Base-by-base conservation (phyloP, 805 yeast species). In the Groenewaldozyma salmanticensis region DNA sequence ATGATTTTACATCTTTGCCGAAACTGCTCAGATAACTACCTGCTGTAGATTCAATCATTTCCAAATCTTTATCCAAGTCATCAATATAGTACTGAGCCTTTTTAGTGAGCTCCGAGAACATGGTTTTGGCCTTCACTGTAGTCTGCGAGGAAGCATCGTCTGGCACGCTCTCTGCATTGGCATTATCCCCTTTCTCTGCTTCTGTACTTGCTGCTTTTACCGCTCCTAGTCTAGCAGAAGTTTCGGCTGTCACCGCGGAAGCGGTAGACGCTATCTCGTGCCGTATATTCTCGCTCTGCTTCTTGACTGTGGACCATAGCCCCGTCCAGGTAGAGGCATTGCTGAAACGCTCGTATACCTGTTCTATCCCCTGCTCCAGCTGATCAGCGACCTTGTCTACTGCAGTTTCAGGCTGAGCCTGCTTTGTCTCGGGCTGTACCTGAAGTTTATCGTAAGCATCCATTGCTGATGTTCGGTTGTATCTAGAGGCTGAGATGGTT, bases 61-160 rank as follows among this genome's bases (percentile, higher is more conserved):
- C 95, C 35, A 88, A 66, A 50, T 77, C 79, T 48, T 73, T 63
- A 58, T 87, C 96, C 45, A 88, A 67, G 5, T 74, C 72, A 47
- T 84, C 88, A 38, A 87, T 65, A 39, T 72, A 75, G 35, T 68
- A 70, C 50, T 81, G 85, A 5, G 87, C 78, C 47, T 66, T 60
- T 35, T 45, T 53, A 48, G 57, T 60, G 46, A 53, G 49, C 31
- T 53, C 54, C n/a, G 47, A 43, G 33, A 66, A 51, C 58, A 53
- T 52, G 21, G 52, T 48, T 11, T 31, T 17, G 5, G 41, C 22
- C 29, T 13, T 3, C 9, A 5, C 11, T 20, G 46, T 32, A 13
- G 41, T 5, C 31, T 46, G 42, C n/a, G n/a, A n/a, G n/a, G n/a
- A n/a, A n/a, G 45, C 35, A 32, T 45, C 43, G 17, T 40, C 43